These are phyloP conservation scores for Penicillium digitatum DNA, from an alignment of 2,329 filamentous ascomycete genomes.

Conservation along the genomic window DNA sequence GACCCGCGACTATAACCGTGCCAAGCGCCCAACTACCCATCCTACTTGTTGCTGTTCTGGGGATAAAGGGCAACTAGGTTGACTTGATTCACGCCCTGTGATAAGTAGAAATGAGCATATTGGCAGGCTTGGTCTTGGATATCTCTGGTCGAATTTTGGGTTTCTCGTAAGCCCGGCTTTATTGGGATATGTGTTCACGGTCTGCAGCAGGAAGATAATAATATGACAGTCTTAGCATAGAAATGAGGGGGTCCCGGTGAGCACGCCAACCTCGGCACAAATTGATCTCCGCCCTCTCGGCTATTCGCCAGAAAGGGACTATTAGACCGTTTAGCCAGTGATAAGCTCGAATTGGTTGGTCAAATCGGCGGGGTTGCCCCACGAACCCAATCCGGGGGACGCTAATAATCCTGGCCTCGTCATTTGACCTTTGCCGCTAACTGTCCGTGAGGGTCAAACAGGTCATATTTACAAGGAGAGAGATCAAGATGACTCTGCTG, in stretches of 20 bases:
- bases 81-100: slow-evolving; percentile 55
- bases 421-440: neutral
- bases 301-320: neutral
- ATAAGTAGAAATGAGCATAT: slow-evolving; percentile 60
- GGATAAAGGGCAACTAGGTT: slow-evolving; percentile 65
- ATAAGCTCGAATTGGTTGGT: neutral
- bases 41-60: slow-evolving; percentile 66
- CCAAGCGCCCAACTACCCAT: no score
- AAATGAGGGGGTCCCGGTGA: neutral
- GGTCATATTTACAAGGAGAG: neutral
- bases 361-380: neutral
- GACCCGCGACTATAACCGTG: no score
- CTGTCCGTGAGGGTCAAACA: neutral
- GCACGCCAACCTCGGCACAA: neutral
- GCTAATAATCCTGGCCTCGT: neutral
- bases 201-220: slow-evolving; percentile 60
- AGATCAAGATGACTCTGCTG: neutral
- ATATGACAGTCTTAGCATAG: no score
- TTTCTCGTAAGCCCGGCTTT: slow-evolving; percentile 59
- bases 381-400: neutral
- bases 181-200: slow-evolving; percentile 51
- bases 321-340: neutral
- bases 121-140: slow-evolving; percentile 55
- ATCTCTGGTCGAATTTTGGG: no score
- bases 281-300: neutral